phyloP scores from a whole-genome alignment of 257 asterid species.

The Scutellaria baicalensis region DNA sequence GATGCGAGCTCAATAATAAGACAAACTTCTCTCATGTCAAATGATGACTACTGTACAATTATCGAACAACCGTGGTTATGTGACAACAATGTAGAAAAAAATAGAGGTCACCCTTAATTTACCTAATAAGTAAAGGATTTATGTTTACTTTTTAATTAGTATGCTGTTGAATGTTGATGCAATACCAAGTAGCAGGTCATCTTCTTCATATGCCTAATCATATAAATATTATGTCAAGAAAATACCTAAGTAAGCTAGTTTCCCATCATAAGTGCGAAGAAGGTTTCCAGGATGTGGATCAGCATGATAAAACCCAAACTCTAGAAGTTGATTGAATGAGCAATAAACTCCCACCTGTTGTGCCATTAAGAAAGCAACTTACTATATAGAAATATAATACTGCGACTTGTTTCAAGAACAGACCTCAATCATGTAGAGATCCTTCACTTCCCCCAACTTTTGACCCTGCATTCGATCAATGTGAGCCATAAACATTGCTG shows the following conservation, averaged over 20 bases:
- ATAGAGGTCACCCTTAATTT: not conserved
- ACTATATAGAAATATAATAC: not conserved
- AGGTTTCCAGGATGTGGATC: conserved; percentile 99
- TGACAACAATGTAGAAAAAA: not conserved
- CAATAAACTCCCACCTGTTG: conserved; percentile 95
- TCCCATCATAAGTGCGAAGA: conserved; percentile 86
- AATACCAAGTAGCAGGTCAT: conserved; percentile 9
- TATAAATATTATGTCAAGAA: conserved; percentile 7
- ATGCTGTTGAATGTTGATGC: conserved; percentile 1
- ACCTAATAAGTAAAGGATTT: not conserved
- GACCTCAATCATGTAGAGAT: conserved; percentile 93
- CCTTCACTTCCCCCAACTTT: conserved; percentile 83
- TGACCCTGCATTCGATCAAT: conserved; percentile 55
- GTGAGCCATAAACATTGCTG: conserved; percentile 5
- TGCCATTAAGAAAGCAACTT: conserved; percentile 8
- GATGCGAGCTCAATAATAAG: not conserved
- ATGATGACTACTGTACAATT: not conserved
- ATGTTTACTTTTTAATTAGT: not conserved
- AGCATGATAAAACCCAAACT: conserved; percentile 93
- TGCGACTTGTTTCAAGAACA: conserved; percentile 18
- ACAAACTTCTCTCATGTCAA: not conserved
- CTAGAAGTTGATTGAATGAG: conserved; percentile 96
- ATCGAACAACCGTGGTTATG: not conserved
- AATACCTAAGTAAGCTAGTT: conserved; percentile 92
- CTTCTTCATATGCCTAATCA: conserved; percentile 16